Percentiles rank a stretch among this genome's conserved stretches.
These are phyloP conservation scores for Corylus avellana DNA, from an alignment of 306 rosid genomes.

Conservation along the genomic window DNA sequence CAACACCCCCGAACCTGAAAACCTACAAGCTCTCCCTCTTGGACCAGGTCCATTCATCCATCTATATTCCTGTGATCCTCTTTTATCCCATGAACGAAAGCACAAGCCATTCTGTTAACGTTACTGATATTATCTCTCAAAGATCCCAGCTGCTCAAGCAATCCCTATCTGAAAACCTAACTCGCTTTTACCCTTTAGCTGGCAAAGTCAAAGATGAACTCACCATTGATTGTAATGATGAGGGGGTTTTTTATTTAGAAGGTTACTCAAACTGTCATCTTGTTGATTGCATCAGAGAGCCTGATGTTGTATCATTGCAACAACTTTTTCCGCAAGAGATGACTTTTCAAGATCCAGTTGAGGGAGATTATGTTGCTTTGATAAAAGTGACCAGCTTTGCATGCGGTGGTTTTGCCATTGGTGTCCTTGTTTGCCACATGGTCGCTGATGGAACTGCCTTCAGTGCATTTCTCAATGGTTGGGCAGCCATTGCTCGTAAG, in stretches of 20 bases:
- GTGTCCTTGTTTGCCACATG: slow-evolving; percentile 16
- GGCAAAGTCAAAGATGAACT: slow-evolving; percentile 20
- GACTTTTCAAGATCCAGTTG: background rate
- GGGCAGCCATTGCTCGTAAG: slow-evolving; percentile 6
- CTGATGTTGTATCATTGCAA: background rate
- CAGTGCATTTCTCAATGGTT: slow-evolving; percentile 7
- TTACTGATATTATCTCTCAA: background rate
- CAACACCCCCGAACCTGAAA: slow-evolving; percentile 25
- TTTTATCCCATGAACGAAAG: background rate
- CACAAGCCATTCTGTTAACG: background rate
- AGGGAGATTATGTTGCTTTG: background rate
- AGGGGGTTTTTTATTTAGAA: slow-evolving; percentile 7
- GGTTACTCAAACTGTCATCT: background rate
- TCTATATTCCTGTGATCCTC: slow-evolving; percentile 17
- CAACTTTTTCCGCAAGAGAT: background rate
- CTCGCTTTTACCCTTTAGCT: slow-evolving; percentile 34
- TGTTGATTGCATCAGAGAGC: background rate
- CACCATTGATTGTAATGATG: slow-evolving; percentile 28
- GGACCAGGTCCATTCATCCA: slow-evolving; percentile 12
- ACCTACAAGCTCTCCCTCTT: slow-evolving; percentile 31
- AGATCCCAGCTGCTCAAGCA: slow-evolving; percentile 5
- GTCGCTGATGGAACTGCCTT: background rate
- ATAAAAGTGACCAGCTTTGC: slow-evolving; percentile 16
- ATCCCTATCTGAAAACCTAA: slow-evolving; percentile 30
- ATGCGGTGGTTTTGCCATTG: slow-evolving; percentile 21